phyloP scores from a whole-genome alignment of 2,329 filamentous ascomycete genomes.

The Cladosporium austrohemisphaericum region DNA sequence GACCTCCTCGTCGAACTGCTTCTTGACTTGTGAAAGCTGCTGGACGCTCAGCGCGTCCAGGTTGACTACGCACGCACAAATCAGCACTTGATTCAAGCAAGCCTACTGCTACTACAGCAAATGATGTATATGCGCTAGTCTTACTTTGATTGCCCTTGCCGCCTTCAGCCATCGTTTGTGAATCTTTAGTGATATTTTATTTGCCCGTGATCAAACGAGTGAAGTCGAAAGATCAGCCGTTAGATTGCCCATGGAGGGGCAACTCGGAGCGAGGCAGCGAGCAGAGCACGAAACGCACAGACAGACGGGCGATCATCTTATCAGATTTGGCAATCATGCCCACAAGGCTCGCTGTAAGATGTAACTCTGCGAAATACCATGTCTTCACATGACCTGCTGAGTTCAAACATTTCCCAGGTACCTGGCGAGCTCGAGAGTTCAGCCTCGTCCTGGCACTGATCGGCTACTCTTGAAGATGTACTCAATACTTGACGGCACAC shows the following conservation, averaged over 20 bases:
- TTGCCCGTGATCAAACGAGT: constrained; percentile 10
- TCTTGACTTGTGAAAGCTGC: constrained; percentile 88
- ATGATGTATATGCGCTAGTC: not conserved
- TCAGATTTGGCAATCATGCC: not conserved
- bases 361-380: not conserved
- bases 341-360: not conserved
- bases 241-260: constrained; percentile 5
- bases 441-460: not conserved
- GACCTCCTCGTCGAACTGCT: constrained; percentile 92
- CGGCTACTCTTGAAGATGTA: not conserved
- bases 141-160: constrained; percentile 14
- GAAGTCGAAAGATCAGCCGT: constrained; percentile 12
- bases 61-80: constrained; percentile 49
- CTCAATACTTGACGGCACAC: not conserved
- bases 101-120: constrained; percentile 3
- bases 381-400: constrained; percentile 6
- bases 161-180: constrained; percentile 11
- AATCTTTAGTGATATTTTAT: not conserved
- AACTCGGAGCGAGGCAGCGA: constrained; percentile 4
- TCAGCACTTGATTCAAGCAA: constrained; percentile 6
- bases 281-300: constrained; percentile 4
- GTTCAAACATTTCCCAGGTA: not conserved
- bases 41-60: constrained; percentile 75
- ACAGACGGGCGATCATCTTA: constrained; percentile 2
- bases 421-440: not conserved